A percentile compares a stretch with the other conserved stretches of the same genome.
Conservation (phyloP, 2,329 filamentous ascomycete species). For the Zalaria obscura region DNA sequence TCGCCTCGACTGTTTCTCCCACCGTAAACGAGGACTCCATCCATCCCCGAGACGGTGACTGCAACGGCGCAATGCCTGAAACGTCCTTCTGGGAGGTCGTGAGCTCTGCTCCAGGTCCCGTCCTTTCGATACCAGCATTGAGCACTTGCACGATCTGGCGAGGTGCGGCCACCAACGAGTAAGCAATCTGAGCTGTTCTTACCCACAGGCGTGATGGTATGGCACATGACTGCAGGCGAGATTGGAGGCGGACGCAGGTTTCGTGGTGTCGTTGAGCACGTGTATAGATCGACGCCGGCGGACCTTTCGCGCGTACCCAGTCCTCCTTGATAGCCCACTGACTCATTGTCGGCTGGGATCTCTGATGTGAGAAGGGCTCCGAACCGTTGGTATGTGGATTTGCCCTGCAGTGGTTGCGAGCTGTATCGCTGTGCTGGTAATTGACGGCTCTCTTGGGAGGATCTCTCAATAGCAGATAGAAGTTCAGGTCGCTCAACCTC, state of each 20-base stretch:
- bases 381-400: slow-evolving; percentile 20
- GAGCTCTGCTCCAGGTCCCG: slow-evolving; percentile 47
- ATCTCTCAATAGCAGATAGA: too few relatives aligned
- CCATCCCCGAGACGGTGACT: slow-evolving; percentile 25
- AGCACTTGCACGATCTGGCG: slow-evolving; percentile 51
- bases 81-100: slow-evolving; percentile 53
- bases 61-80: slow-evolving; percentile 59
- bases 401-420: background rate
- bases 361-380: slow-evolving; percentile 21
- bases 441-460: too few relatives aligned
- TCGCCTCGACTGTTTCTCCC: slow-evolving; percentile 29
- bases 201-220: slow-evolving; percentile 53
- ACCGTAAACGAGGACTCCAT: slow-evolving; percentile 29
- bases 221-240: slow-evolving; percentile 46
- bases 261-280: slow-evolving; percentile 9
- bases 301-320: slow-evolving; percentile 34
- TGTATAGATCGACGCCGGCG: slow-evolving; percentile 31
- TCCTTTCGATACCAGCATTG: slow-evolving; percentile 65
- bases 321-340: slow-evolving; percentile 28
- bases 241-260: slow-evolving; percentile 15
- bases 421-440: background rate
- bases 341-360: slow-evolving; percentile 7
- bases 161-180: slow-evolving; percentile 64
- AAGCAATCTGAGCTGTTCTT: slow-evolving; percentile 40
- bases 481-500: too few relatives aligned